Conservation (phyloP, 352 stramenopile species). For the Globisporangium ultimum region DNA sequence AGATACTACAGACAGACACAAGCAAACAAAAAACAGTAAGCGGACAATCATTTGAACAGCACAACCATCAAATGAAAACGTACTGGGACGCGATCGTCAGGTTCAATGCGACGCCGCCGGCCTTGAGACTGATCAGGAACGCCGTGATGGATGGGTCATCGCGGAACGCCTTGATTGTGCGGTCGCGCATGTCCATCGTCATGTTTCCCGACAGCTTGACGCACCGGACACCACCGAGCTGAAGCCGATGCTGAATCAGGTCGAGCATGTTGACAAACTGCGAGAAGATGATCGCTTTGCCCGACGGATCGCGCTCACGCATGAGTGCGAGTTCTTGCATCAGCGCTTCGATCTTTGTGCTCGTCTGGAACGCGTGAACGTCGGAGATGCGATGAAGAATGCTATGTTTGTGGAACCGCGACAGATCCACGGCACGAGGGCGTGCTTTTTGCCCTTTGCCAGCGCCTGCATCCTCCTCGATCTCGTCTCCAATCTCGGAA, state of each 20-base stretch:
- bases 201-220: constrained; percentile 92
- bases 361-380: constrained; percentile 78
- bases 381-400: constrained; percentile 66
- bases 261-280: constrained; percentile 99
- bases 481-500: constrained; percentile 8
- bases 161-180: constrained; percentile 74
- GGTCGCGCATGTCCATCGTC: constrained; percentile 82
- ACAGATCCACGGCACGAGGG: constrained; percentile 37
- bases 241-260: constrained; percentile 95
- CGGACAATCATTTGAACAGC: neutral
- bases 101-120: constrained; percentile 98
- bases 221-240: constrained; percentile 83
- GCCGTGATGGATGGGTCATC: constrained; percentile 93
- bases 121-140: constrained; percentile 98
- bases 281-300: constrained; percentile 99
- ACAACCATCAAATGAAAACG: constrained; percentile 15
- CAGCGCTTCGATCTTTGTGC: constrained; percentile 98
- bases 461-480: constrained; percentile 13
- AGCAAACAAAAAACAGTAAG: constrained; percentile 18
- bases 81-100: constrained; percentile 96
- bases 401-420: constrained; percentile 68
- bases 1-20: constrained; percentile 70
- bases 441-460: constrained; percentile 15
- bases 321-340: constrained; percentile 96
- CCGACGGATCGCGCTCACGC: constrained; percentile 88